phyloP scores from a whole-genome alignment of 345 rosid species.

The Gossypium ekmanianum region DNA sequence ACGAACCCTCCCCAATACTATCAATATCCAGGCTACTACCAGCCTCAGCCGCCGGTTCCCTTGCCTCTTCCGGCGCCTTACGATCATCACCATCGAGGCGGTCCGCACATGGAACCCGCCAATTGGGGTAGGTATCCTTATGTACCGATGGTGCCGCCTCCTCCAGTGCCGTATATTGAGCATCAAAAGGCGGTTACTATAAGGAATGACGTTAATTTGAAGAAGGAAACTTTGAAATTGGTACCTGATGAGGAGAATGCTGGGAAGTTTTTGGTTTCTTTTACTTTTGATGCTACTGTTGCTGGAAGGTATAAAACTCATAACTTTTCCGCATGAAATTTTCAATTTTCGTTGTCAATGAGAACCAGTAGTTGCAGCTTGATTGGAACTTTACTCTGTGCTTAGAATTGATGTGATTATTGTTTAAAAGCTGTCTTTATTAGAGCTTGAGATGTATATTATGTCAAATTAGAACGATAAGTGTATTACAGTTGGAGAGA shows the following conservation, averaged over 20 bases:
- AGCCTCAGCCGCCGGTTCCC: constrained; percentile 48
- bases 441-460: neutral
- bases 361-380: neutral
- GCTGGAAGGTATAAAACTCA: constrained; percentile 51
- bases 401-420: neutral
- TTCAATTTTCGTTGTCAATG: neutral
- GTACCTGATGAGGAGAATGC: constrained; percentile 57
- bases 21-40: constrained; percentile 65
- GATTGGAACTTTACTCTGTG: neutral
- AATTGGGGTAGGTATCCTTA: constrained; percentile 53
- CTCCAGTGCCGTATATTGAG: constrained; percentile 59
- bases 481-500: neutral
- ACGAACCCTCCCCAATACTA: constrained; percentile 45
- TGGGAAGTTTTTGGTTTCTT: constrained; percentile 63
- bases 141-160: constrained; percentile 36
- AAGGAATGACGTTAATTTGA: constrained; percentile 72
- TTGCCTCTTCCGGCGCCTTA: constrained; percentile 59
- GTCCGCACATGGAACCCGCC: constrained; percentile 29
- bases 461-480: neutral
- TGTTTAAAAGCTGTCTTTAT: neutral
- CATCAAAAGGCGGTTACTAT: constrained; percentile 83
- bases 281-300: constrained; percentile 85
- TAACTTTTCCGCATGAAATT: neutral
- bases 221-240: constrained; percentile 67
- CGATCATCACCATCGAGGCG: constrained; percentile 56